Conservation (phyloP, 106 monocot species). For the Vanilla planifolia region DNA sequence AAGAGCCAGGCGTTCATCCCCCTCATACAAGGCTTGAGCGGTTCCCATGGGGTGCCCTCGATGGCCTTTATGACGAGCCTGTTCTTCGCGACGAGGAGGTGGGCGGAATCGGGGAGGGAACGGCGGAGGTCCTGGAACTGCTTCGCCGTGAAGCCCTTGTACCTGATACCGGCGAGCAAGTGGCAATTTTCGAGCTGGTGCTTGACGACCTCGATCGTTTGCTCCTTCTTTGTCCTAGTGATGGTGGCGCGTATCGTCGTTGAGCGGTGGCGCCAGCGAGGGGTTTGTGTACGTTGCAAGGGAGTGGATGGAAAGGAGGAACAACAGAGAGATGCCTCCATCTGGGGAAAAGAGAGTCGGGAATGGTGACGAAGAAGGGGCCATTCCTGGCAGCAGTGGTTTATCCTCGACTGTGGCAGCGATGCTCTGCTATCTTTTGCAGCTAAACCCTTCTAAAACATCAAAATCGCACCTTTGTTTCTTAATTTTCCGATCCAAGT, state of each 20-base stretch:
- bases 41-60: constrained; percentile 80
- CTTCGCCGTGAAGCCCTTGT: constrained; percentile 84
- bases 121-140: constrained; percentile 84
- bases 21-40: constrained; percentile 65
- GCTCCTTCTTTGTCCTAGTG: constrained; percentile 72
- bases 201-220: constrained; percentile 51
- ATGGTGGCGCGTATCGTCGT: constrained; percentile 68
- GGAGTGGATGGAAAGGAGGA: constrained; percentile 19
- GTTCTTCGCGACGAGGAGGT: constrained; percentile 86
- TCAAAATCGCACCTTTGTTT: too few species aligned
- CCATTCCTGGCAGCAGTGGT: too few species aligned
- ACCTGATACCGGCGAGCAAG: constrained; percentile 82
- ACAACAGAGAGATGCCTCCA: constrained; percentile 25
- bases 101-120: constrained; percentile 51
- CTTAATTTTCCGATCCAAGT: too few species aligned
- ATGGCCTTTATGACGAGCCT: constrained; percentile 83
- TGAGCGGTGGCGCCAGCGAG: background rate
- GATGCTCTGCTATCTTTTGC: too few species aligned
- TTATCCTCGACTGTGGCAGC: too few species aligned
- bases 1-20: constrained; percentile 98
- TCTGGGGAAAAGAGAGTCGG: constrained; percentile 10
- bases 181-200: constrained; percentile 75
- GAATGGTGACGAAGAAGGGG: too few species aligned
- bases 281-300: background rate
- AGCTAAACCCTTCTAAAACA: too few species aligned